Percentiles rank a stretch among this genome's conserved stretches.
Conservation (phyloP, 1,139 yeast genomes). For the Blastobotrys buckinghamii region DNA sequence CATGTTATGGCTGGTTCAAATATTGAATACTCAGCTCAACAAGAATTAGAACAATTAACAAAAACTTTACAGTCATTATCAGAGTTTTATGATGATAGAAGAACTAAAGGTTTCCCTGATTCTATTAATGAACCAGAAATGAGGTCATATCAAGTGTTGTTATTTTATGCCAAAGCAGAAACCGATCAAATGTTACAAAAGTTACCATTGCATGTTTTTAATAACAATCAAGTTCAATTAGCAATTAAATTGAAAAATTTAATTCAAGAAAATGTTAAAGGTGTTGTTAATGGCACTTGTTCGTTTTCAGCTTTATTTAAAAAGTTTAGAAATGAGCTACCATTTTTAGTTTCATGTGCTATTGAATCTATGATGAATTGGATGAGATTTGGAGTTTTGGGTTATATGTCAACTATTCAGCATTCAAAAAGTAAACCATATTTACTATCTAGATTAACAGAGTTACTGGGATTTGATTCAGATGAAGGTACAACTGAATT, state of each 20-base stretch:
- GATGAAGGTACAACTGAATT: conserved; percentile 48
- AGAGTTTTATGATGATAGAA: conserved; percentile 79
- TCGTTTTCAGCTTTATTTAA: conserved; percentile 63
- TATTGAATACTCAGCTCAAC: conserved; percentile 83
- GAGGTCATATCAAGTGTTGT: conserved; percentile 76
- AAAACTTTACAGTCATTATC: conserved; percentile 85
- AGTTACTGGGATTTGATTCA: conserved; percentile 62
- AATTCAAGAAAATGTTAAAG: conserved; percentile 53
- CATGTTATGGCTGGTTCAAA: conserved; percentile 80
- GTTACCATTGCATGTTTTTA: conserved; percentile 53
- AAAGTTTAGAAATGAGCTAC: conserved; percentile 46
- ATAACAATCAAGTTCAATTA: conserved; percentile 55
- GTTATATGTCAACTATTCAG: conserved; percentile 56
- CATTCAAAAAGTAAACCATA: conserved; percentile 71
- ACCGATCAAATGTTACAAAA: conserved; percentile 69
- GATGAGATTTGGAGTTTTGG: no score
- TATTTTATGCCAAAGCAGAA: conserved; percentile 81
- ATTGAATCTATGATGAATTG: conserved; percentile 79
- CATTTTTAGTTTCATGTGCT: conserved; percentile 67
- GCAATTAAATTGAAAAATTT: conserved; percentile 67
- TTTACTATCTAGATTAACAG: conserved; percentile 42
- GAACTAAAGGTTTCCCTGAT: conserved; percentile 54
- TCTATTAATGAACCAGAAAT: conserved; percentile 91
- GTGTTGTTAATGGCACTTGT: conserved; percentile 57
- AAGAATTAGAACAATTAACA: conserved; percentile 89